Conservation (phyloP, 352 stramenopile genomes). For the Pythium monospermum region DNA sequence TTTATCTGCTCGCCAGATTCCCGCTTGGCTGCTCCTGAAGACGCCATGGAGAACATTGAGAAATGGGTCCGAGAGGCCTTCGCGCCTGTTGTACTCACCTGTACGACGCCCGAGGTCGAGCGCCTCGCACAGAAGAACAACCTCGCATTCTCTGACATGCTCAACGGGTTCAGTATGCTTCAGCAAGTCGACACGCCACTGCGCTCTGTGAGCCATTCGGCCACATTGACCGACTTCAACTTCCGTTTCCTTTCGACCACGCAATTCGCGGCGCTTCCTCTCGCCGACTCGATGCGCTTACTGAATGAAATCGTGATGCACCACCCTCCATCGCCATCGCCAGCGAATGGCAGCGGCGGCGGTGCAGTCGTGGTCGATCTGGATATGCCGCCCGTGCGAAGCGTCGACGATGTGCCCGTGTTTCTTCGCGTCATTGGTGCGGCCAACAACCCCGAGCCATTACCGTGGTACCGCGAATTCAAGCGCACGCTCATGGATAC, state of each 20-base stretch:
- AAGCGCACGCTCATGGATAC: slow-evolving; percentile 75
- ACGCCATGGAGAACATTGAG: slow-evolving; percentile 50
- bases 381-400: slow-evolving; percentile 50
- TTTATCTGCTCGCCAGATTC: background rate
- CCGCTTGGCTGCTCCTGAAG: background rate
- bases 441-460: slow-evolving; percentile 33
- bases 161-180: slow-evolving; percentile 70
- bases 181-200: slow-evolving; percentile 60
- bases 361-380: slow-evolving; percentile 35
- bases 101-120: slow-evolving; percentile 69
- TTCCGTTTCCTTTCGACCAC: slow-evolving; percentile 64
- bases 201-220: slow-evolving; percentile 66
- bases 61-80: slow-evolving; percentile 76
- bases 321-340: slow-evolving; percentile 30
- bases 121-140: slow-evolving; percentile 81
- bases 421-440: slow-evolving; percentile 62
- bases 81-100: slow-evolving; percentile 75
- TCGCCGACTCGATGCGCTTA: slow-evolving; percentile 48
- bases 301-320: slow-evolving; percentile 62
- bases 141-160: slow-evolving; percentile 60
- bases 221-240: slow-evolving; percentile 59
- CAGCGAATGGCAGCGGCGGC: slow-evolving; percentile 16
- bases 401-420: slow-evolving; percentile 54
- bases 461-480: slow-evolving; percentile 81
- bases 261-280: slow-evolving; percentile 42